Conservation (phyloP, 106 monocot species). For the Xerophyta viscosa region DNA sequence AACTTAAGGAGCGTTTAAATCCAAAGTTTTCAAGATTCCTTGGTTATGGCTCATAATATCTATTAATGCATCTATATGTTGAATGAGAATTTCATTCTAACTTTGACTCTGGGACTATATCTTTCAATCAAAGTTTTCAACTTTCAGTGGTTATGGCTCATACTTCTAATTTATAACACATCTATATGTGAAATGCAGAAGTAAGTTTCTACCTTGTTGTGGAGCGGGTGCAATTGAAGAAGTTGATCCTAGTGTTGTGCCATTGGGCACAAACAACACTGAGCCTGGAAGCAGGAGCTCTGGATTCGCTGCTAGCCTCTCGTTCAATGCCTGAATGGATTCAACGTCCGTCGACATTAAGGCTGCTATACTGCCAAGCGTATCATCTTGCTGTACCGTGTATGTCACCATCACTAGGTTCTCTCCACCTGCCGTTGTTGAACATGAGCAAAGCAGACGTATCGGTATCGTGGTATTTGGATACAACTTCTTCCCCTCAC, state of each 20-base stretch:
- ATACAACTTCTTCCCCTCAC: not conserved
- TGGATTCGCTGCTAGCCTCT: conserved; percentile 3
- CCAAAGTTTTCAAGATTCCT: too few relatives aligned
- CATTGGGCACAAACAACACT: conserved; percentile 38
- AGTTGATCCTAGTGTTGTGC: too few relatives aligned
- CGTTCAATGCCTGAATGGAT: conserved; percentile 14
- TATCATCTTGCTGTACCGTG: conserved; percentile 30
- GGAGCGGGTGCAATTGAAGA: not conserved
- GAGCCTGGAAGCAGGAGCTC: conserved; percentile 18
- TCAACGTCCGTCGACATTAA: conserved; percentile 10
- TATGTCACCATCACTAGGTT: conserved; percentile 11
- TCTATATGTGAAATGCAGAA: too few relatives aligned
- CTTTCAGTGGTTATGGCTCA: not conserved
- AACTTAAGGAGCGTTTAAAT: too few relatives aligned
- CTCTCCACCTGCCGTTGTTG: too few relatives aligned
- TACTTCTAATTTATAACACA: too few relatives aligned
- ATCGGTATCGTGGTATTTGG: conserved; percentile 2
- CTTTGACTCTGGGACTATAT: too few relatives aligned
- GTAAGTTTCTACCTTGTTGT: conserved; percentile 1
- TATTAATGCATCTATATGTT: too few relatives aligned
- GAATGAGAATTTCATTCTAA: too few relatives aligned
- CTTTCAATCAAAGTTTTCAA: not conserved
- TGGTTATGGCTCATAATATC: too few relatives aligned
- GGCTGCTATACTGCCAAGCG: conserved; percentile 15
- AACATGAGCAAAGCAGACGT: conserved; percentile 24